phyloP scores from a whole-genome alignment of 768 basidiomycete species.

The Auricularia sp. region DNA sequence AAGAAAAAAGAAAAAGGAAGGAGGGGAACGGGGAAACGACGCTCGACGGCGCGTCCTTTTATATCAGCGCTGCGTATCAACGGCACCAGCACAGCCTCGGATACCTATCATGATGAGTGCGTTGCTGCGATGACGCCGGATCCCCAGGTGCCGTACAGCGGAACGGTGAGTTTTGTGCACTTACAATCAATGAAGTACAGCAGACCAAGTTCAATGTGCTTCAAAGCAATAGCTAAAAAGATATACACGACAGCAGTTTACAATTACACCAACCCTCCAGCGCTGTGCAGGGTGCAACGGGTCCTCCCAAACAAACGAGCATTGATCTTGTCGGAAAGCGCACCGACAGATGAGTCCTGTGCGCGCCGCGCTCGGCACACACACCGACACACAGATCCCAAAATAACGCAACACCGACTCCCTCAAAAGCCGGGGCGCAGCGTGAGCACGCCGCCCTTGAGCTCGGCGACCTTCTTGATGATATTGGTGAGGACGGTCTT shows the following conservation, averaged over 20 bases:
- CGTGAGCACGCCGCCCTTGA: constrained; percentile 57
- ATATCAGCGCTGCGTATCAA: neutral
- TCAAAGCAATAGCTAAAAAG: no score
- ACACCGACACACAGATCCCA: neutral
- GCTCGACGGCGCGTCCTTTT: neutral
- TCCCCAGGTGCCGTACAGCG: no score
- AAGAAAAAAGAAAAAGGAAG: neutral
- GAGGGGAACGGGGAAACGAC: neutral
- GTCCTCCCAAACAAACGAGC: neutral
- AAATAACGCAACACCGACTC: neutral
- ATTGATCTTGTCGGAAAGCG: no score
- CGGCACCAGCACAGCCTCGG: neutral
- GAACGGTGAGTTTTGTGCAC: no score
- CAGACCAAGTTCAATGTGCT: no score
- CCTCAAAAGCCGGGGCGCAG: constrained; percentile 26
- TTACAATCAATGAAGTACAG: no score
- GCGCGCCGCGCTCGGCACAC: no score
- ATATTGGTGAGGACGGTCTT: constrained; percentile 68
- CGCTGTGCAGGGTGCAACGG: no score
- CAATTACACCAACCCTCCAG: no score
- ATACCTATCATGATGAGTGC: neutral
- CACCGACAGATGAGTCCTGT: no score
- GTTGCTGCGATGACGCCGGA: no score
- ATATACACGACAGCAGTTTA: no score
- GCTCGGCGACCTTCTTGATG: constrained; percentile 67